These are phyloP conservation scores for Wallacemonas sp. DNA, from an alignment of 208 protist genomes.

Conservation along the genomic window DNA sequence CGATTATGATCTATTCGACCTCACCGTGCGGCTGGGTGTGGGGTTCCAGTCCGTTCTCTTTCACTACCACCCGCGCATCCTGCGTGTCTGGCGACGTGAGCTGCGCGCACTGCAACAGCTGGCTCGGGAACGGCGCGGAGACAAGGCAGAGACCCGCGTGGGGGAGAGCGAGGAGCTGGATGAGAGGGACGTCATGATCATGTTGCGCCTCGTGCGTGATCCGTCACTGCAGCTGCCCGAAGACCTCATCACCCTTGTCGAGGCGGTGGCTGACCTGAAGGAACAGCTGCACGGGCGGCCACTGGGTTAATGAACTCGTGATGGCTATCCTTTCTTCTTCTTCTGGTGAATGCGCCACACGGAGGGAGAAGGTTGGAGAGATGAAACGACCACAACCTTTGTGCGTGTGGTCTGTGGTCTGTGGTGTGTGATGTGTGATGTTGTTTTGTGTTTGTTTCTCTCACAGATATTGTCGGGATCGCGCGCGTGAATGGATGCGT, in stretches of 20 bases:
- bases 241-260: constrained; percentile 60
- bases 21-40: constrained; percentile 63
- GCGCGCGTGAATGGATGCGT: too few relatives aligned
- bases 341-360: background rate
- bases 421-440: too few relatives aligned
- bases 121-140: background rate
- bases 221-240: constrained; percentile 67
- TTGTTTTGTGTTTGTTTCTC: too few relatives aligned
- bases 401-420: too few relatives aligned
- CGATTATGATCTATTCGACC: constrained; percentile 82
- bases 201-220: constrained; percentile 67
- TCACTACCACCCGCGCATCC: constrained; percentile 73
- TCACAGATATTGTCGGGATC: too few relatives aligned
- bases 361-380: too few relatives aligned
- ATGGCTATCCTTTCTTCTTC: background rate
- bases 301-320: background rate
- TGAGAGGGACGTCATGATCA: constrained; percentile 45
- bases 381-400: too few relatives aligned
- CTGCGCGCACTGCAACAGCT: constrained; percentile 22
- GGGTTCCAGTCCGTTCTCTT: constrained; percentile 43
- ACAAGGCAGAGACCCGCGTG: background rate
- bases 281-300: constrained; percentile 8
- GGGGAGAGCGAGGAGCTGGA: background rate
- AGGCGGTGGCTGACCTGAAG: constrained; percentile 37
- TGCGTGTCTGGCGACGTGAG: constrained; percentile 63